Percentiles rank a stretch among this genome's conserved stretches.
Evolutionary conservation across 2,329 filamentous ascomycete genomes (phyloP).

Genomic region (Volutella citrinella): DNA sequence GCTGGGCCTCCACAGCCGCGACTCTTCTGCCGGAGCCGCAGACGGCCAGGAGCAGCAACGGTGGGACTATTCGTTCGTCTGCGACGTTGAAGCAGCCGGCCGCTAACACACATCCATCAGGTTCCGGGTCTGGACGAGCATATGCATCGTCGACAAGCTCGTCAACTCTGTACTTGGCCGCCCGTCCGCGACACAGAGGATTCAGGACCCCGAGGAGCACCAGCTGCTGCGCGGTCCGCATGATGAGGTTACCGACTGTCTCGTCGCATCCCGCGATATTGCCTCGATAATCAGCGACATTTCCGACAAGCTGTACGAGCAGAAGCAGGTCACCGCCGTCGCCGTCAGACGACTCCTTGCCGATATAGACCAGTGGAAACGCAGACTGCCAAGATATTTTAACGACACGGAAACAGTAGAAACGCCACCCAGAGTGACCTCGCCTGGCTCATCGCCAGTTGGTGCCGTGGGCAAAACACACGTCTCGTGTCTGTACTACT

Average conservation of each 20-base stretch:
- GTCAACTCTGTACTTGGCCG: slow-evolving; percentile 37
- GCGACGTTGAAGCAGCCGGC: fast-evolving
- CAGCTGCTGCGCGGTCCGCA: slow-evolving; percentile 13
- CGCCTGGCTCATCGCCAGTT: slow-evolving; percentile 16
- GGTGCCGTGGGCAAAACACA: slow-evolving; percentile 48
- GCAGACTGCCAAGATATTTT: slow-evolving; percentile 37
- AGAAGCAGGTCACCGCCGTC: slow-evolving; percentile 30
- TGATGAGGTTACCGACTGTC: slow-evolving; percentile 23
- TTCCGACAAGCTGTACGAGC: slow-evolving; percentile 39
- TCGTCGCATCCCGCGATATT: slow-evolving; percentile 40
- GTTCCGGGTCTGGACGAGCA: slow-evolving; percentile 35
- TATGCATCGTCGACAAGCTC: slow-evolving; percentile 36
- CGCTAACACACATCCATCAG: slow-evolving; percentile 32
- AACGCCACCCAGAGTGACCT: no score
- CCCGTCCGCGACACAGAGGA: slow-evolving; percentile 35
- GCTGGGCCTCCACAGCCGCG: slow-evolving; percentile 47
- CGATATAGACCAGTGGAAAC: slow-evolving; percentile 44
- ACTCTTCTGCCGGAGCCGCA: slow-evolving; percentile 17
- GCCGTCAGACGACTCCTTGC: slow-evolving; percentile 38
- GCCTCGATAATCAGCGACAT: slow-evolving; percentile 43
- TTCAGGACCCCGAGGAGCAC: no score
- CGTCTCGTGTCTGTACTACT: slow-evolving; percentile 57
- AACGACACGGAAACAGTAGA: slow-evolving; percentile 3
- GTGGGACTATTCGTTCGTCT: slow-evolving; percentile 7
- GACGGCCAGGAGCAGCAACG: slow-evolving; percentile 15